Base-by-base conservation (phyloP, 805 yeast species). In the Yarrowia yakushimensis region DNA sequence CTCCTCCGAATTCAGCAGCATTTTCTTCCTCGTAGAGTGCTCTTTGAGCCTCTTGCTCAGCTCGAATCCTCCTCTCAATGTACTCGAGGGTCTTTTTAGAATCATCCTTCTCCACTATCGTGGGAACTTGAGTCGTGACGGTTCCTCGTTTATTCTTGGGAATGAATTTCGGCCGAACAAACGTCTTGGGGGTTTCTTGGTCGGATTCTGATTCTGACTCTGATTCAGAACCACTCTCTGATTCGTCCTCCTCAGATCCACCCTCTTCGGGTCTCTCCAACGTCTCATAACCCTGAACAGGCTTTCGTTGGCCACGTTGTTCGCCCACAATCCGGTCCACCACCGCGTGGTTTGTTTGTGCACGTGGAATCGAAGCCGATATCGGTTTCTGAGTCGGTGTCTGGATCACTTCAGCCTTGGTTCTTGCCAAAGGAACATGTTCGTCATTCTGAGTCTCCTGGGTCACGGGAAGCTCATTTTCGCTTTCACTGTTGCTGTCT, bases 61-160 rank as follows among this genome's bases (percentile, higher is more conserved):
- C 69, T 27, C 63, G 72, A 59, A 66, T 67, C 36, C 64, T 69
- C 63, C 67, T 68, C 66, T 72, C 76, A 46, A 68, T 69, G 45
- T 39, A 41, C 42, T 55, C 60, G 43, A 41, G 37, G 9, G 28
- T 25, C 25, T 39, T 34, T 18, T 60, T 37, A 4, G 54, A 31
- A 27, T 61, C 41, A 33, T 46, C 37, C 33, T 50, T 60, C 52
- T 23, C 55, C n/a, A 7, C 63, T 34, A 17, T 46, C 15, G 12
- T 25, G 30, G 42, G 46, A 41, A 18, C 57, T 17, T 46, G 65
- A n/a, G 54, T 62, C 64, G 60, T 59, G 62, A 54, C 66, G 68
- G 37, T 66, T 64, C 27, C 67, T 64, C 65, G 70, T 69, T 33
- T 48, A 37, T 57, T 62, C 65, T 69, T 72, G 13, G 72, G 69